Percentiles rank a stretch among this genome's conserved stretches.
phyloP scores from a whole-genome alignment of 192 early-diverging fungal genomes.

The Allomyces javanicus region DNA sequence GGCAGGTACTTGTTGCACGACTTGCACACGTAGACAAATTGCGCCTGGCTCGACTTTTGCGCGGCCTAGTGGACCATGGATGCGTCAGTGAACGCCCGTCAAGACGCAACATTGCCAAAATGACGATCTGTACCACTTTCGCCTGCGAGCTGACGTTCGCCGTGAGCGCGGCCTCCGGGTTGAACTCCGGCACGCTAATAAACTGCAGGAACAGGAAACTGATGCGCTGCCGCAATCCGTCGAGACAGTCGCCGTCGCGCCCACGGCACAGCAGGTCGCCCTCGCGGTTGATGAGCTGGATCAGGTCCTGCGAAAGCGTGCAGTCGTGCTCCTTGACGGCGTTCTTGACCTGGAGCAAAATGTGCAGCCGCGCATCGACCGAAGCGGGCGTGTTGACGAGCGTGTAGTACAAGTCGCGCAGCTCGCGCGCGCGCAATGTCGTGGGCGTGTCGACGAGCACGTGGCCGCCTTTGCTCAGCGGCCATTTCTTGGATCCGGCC shows the following conservation, averaged over 20 bases:
- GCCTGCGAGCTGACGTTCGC: constrained; percentile 11
- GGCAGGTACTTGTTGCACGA: constrained; percentile 32
- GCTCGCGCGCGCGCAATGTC: constrained; percentile 34
- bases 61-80: not conserved
- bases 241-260: constrained; percentile 22
- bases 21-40: constrained; percentile 31
- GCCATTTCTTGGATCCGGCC: constrained; percentile 17
- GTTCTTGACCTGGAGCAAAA: constrained; percentile 39
- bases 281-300: constrained; percentile 37
- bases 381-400: constrained; percentile 21
- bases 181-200: constrained; percentile 37
- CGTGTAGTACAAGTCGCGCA: constrained; percentile 36
- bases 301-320: constrained; percentile 30
- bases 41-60: not conserved
- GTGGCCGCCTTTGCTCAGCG: constrained; percentile 9
- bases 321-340: constrained; percentile 47
- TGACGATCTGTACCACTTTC: constrained; percentile 14
- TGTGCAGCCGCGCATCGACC: constrained; percentile 34
- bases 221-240: constrained; percentile 32
- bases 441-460: constrained; percentile 30
- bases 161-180: constrained; percentile 18
- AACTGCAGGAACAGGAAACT: constrained; percentile 35
- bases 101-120: not conserved
- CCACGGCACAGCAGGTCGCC: constrained; percentile 35
- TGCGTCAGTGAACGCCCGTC: too few species aligned